Evolutionary conservation across 2,329 filamentous ascomycete species (phyloP), one percentile per base, ranked within the genome.

Genomic region (Botryotinia globosa): DNA sequence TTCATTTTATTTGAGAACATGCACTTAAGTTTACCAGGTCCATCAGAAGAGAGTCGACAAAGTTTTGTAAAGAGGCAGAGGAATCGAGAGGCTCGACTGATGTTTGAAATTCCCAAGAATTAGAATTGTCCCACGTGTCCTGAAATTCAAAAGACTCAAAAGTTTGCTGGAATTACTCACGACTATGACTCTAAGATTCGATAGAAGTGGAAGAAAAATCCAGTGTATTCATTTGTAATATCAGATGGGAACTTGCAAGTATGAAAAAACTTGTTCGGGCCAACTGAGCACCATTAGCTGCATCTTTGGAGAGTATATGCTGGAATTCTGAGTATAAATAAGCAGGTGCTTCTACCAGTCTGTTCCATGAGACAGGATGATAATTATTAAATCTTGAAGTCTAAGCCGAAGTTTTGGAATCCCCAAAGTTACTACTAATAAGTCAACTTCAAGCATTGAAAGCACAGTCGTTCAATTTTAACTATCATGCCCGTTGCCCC

Each of bases 181-280:
- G 51, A 56, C 1, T 14, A 56, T 3, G 29, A 56, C 51, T 56
- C 51, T 18, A 1, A 29, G 7, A 9, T 56, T 18, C 7, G 6
- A 0, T 3, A 56, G 1, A 29, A 56, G 5, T 16, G 29, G 0
- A 18, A 32, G 6, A 32, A 1, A 1, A 54, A 29, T 16, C 14
- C 8, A 29, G 4, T 8, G 3, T 4, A 29, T 29, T 3, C 16
- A 8, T 29, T 56, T 18, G 1, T 29, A 32, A 56, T 56, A 4
- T 29, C 51, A 18, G 51, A 29, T 56, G 29, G 18, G n/a, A 56
- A 9, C 16, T 18, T 18, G 8, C n/a, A 18, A 29, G 14, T 16
- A 18, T 29, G 14, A 18, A 18, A 9, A 4, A 56, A 29, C 0
- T 18, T 32, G 16, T 56, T 29, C 7, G 7, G 6, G 14, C 25